A percentile compares a stretch with the other conserved stretches of the same genome.
phyloP scores from a whole-genome alignment of 495 filamentous ascomycete species.

The Xeromyces bisporus region DNA sequence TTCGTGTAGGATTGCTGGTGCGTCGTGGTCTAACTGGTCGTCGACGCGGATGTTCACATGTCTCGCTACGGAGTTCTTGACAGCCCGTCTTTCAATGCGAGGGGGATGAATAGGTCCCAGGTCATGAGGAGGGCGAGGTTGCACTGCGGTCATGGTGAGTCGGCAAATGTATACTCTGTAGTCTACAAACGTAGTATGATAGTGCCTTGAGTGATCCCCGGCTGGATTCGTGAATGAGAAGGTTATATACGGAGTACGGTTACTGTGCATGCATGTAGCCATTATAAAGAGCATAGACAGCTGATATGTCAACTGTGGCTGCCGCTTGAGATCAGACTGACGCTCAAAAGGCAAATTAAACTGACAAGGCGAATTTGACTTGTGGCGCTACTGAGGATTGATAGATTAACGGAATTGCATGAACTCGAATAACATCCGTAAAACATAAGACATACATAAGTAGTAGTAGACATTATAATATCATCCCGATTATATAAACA shows the following conservation, averaged over 20 bases:
- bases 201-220: neutral
- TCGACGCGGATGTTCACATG: conserved; percentile 10
- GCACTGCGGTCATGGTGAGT: conserved; percentile 4
- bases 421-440: too few relatives aligned
- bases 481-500: too few relatives aligned
- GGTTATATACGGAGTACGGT: neutral
- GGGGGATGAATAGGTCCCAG: conserved; percentile 15
- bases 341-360: neutral
- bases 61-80: conserved; percentile 10
- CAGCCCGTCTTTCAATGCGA: conserved; percentile 4
- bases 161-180: neutral
- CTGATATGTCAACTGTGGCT: neutral
- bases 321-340: neutral
- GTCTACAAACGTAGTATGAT: neutral
- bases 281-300: neutral
- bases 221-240: neutral
- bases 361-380: neutral
- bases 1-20: conserved; percentile 13
- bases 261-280: neutral
- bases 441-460: too few relatives aligned
- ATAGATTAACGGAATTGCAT: neutral
- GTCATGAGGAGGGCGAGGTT: conserved; percentile 3
- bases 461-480: too few relatives aligned
- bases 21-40: conserved; percentile 13
- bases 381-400: neutral